These are phyloP conservation scores for Pseudogymnoascus sp. DNA, from an alignment of 2,329 filamentous ascomycete species.

Conservation along the genomic window DNA sequence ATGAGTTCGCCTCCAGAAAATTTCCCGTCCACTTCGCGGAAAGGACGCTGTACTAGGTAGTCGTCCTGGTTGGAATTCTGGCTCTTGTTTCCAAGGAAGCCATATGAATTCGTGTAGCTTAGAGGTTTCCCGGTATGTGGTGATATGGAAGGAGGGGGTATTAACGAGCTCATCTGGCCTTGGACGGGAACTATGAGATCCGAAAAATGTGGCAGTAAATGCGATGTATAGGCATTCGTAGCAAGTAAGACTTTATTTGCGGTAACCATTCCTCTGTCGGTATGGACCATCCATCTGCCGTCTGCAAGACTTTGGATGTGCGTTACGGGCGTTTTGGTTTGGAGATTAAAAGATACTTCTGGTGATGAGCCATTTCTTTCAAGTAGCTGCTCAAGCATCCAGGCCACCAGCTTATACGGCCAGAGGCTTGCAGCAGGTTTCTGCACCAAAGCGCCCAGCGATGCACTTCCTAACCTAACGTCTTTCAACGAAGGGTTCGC, in stretches of 20 bases:
- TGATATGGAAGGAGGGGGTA: slow-evolving; percentile 42
- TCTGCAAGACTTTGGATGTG: slow-evolving; percentile 34
- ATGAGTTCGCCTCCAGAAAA: slow-evolving; percentile 51
- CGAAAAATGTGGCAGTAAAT: slow-evolving; percentile 61
- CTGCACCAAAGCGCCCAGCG: slow-evolving; percentile 56
- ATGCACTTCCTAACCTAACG: slow-evolving; percentile 38
- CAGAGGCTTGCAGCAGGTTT: slow-evolving; percentile 61
- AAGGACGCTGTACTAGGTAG: slow-evolving; percentile 66
- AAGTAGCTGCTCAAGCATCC: slow-evolving; percentile 50
- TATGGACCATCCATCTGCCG: slow-evolving; percentile 54
- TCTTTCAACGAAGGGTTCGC: slow-evolving; percentile 35
- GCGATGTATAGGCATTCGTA: slow-evolving; percentile 78
- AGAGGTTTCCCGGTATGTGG: slow-evolving; percentile 20
- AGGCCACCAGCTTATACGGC: slow-evolving; percentile 79
- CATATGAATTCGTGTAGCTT: slow-evolving; percentile 37
- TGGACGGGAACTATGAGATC: slow-evolving; percentile 70
- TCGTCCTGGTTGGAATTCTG: slow-evolving; percentile 50
- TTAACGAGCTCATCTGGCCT: slow-evolving; percentile 63
- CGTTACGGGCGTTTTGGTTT: slow-evolving; percentile 63
- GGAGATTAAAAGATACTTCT: slow-evolving; percentile 53
- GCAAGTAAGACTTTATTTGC: slow-evolving; percentile 64
- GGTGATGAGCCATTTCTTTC: not conserved
- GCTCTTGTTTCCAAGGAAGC: slow-evolving; percentile 46
- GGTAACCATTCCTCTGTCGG: slow-evolving; percentile 58
- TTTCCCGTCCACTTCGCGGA: slow-evolving; percentile 19